A percentile compares a stretch with the other conserved stretches of the same genome.
Evolutionary conservation across 257 asterid genomes (phyloP).

Genomic region (Asclepias syriaca): DNA sequence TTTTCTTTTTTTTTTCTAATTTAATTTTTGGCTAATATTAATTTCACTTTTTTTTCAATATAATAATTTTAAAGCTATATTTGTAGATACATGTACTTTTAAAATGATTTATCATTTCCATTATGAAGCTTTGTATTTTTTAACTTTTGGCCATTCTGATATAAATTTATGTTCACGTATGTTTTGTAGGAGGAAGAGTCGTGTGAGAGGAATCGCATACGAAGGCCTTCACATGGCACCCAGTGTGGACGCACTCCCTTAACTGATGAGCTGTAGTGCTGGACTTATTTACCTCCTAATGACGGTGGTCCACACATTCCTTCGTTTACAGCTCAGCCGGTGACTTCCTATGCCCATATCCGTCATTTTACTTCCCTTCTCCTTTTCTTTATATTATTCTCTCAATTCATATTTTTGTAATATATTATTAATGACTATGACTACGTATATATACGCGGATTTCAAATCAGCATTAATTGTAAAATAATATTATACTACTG

Average conservation of each 20-base stretch:
- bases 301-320: constrained; percentile 37
- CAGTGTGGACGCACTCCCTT: constrained; percentile 28
- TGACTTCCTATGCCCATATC: constrained; percentile 22
- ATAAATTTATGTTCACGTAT: too few relatives aligned
- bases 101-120: too few relatives aligned
- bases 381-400: neutral
- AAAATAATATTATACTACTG: neutral
- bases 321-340: constrained; percentile 32
- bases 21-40: neutral
- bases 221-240: constrained; percentile 10
- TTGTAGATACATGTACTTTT: too few relatives aligned
- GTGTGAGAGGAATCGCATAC: constrained; percentile 6
- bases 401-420: too few relatives aligned
- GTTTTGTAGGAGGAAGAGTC: neutral
- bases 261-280: constrained; percentile 51
- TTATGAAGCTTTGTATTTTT: too few relatives aligned
- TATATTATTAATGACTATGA: too few relatives aligned
- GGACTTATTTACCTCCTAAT: constrained; percentile 24
- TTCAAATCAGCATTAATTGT: constrained; percentile 6
- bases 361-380: constrained; percentile 14
- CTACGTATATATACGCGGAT: neutral
- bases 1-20: too few relatives aligned
- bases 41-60: neutral
- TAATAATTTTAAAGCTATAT: too few relatives aligned
- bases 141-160: too few relatives aligned